Evolutionary conservation across 169 alveolate species (phyloP), one percentile per base, ranked within the genome.

Genomic region (Plasmodium cynomolgi): DNA sequence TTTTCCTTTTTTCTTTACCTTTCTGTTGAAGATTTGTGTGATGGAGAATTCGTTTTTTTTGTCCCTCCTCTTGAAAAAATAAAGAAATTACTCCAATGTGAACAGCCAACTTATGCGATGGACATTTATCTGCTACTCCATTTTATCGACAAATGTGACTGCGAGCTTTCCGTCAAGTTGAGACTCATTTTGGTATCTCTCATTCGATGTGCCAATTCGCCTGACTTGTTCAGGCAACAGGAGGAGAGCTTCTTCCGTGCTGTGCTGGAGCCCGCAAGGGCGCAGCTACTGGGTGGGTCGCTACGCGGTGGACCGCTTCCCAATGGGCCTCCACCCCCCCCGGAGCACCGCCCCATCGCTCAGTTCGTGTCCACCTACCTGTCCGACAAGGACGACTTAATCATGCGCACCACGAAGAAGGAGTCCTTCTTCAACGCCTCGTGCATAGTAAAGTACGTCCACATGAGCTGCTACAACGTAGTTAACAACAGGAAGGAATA

Each of bases 1-100:
- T 90, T 90, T 81, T 81, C 91, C 33, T 81, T 79, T 71, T 90
- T 80, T 41, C 47, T 90, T 39, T 79, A 80, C 82, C 71, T 54
- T 33, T 90, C 94, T 7, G 34, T 90, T 34, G 84, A 62, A 62
- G 94, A 90, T 71, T 20, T 90, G 26, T 56, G 73, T 54, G 6
- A 33, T 20, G 44, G 29, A n/a, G 20, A 56, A 5, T 37, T n/a
- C 2, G 50, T 83, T 3, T 34, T 81, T 26, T 90, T 81, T 80
- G 73, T 41, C 54, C 82, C 29, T 26, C 17, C 82, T 8, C 9
- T 17, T 6, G 62, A 81, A 20, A 37, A 54, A 80, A 90, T 90
- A 39, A 90, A 90, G 68, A 81, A 81, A 8, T 26, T 74, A 17
- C 50, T 71, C 39, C 72, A 68, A 62, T 39, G 34, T 68, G 91